Base-by-base conservation (phyloP, 2,329 filamentous ascomycete species). In the Colletotrichum sp. region DNA sequence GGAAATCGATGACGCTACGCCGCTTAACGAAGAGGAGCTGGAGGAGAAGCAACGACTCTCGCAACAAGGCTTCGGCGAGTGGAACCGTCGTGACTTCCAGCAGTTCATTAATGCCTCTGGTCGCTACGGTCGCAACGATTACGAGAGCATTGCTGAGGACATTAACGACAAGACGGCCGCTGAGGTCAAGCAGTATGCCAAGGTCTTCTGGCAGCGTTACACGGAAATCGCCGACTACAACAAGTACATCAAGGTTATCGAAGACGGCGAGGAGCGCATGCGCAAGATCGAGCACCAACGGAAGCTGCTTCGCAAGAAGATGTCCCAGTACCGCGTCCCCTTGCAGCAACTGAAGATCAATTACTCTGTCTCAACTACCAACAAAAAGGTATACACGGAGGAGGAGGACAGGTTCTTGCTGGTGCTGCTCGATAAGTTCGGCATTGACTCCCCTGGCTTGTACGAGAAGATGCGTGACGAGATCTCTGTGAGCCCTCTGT, bases 371-470 rank as follows among this genome's bases (percentile, higher is more conserved):
- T 98, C 96, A 8, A 99, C 97, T 3, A 99, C 98, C 12, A 99
- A 99, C 91, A 99, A 99, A 88, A 99, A 99, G 88, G 96, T 99
- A 1, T 99, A 99, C 84, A 98, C 96, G 0, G 98, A 99, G 83
- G 97, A 99, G 83, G 97, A 99, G 84, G 97, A 99, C 83, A 92
- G 97, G 5, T 99, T 99, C 86, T 86, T 99, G 68, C 90, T 99
- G 39, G 96, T 99, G 66, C 94, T 98, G 86, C 90, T 99, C 8
- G 96, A 99, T 86, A 95, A 94, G 84, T 94, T 96, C 80, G 97
- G 98, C 8, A 93, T 99, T 44, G 98, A 99, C 82, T 94, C 94
- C 2, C 96, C 98, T 80, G 92, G 92, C 39, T 91, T 99, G 77
- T 98, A 97, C 83, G 97, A 99, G 80, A 93, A 93, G 83, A 98